Percentiles rank a stretch among this genome's conserved stretches.
phyloP scores from a whole-genome alignment of 305 asterid species.

The Fraxinus paxiana region DNA sequence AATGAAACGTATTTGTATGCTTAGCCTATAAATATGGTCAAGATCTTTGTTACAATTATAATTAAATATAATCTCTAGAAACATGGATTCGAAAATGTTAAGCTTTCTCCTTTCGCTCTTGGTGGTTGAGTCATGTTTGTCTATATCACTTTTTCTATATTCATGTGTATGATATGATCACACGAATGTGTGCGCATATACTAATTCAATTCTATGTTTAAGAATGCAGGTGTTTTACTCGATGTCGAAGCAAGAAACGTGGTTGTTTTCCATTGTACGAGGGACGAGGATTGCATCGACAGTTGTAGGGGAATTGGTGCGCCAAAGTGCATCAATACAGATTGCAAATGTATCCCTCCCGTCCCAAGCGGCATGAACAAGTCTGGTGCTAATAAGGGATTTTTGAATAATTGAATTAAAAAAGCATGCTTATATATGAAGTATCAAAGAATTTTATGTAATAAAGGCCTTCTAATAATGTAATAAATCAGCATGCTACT shows the following conservation, averaged over 20 bases:
- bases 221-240: background rate
- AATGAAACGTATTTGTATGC: background rate
- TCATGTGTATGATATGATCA: background rate
- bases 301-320: background rate
- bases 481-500: background rate
- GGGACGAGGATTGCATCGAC: background rate
- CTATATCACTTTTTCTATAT: background rate
- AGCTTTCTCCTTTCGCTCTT: background rate
- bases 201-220: background rate
- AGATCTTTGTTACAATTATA: background rate
- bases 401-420: background rate
- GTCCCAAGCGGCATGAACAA: background rate
- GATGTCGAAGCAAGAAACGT: background rate
- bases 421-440: background rate
- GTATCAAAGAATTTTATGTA: background rate
- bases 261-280: background rate
- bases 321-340: background rate
- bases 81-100: background rate
- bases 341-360: background rate
- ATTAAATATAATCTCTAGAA: background rate
- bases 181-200: background rate
- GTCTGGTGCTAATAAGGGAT: background rate
- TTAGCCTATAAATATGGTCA: background rate
- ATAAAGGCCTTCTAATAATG: background rate
- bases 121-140: background rate